These are phyloP conservation scores for Colletotrichum shisoi DNA, from an alignment of 2,329 filamentous ascomycete genomes.

Conservation along the genomic window DNA sequence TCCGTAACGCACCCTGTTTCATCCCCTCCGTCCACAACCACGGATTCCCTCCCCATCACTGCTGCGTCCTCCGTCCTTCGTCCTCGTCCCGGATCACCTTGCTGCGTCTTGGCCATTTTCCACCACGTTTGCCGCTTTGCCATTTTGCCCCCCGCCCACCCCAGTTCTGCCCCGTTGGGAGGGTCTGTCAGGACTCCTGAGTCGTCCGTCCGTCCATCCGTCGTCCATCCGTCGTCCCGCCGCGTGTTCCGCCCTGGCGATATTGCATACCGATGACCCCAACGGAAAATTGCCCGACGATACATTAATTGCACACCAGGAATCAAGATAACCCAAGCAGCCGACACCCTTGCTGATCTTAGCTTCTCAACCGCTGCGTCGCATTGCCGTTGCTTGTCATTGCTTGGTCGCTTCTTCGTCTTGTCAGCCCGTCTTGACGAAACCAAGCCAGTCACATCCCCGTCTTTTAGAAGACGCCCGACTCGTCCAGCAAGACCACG, in stretches of 20 bases:
- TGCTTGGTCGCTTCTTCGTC: slow-evolving; percentile 18
- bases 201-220: not conserved
- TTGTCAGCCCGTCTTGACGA: slow-evolving; percentile 6
- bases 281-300: slow-evolving; percentile 20
- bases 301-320: slow-evolving; percentile 13
- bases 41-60: not conserved
- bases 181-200: slow-evolving; percentile 1
- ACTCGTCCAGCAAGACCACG: slow-evolving; percentile 2
- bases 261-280: slow-evolving; percentile 6
- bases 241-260: slow-evolving; percentile 12
- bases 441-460: slow-evolving; percentile 6
- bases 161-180: not conserved
- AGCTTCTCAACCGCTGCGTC: not conserved
- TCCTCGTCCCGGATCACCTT: slow-evolving; percentile 17
- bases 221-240: slow-evolving; percentile 19
- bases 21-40: slow-evolving; percentile 1
- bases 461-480: slow-evolving; percentile 3
- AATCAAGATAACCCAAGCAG: slow-evolving; percentile 6
- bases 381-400: slow-evolving; percentile 8
- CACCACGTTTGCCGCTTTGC: not conserved
- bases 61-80: slow-evolving; percentile 4
- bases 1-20: slow-evolving; percentile 49
- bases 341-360: slow-evolving; percentile 10
- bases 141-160: not conserved
- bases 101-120: not conserved